Evolutionary conservation across 2,329 filamentous ascomycete species (phyloP).

Genomic region (Claviceps capensis): DNA sequence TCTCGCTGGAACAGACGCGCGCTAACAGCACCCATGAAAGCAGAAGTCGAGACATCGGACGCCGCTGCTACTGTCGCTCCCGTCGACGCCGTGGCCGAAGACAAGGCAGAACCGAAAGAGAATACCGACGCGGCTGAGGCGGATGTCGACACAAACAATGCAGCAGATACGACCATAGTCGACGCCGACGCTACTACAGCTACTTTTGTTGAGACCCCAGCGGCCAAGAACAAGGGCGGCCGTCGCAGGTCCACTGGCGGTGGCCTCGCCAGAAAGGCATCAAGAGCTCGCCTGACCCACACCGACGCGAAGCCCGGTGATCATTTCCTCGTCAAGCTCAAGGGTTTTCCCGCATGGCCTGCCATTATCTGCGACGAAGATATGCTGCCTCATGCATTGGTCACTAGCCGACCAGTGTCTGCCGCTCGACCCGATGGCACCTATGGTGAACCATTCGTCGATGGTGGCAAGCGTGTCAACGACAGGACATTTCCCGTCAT

Average conservation of each 20-base stretch:
- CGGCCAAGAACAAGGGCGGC: conserved; percentile 37
- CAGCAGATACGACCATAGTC: conserved; percentile 7
- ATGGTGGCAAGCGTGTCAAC: conserved; percentile 72
- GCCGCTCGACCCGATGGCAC: conserved; percentile 71
- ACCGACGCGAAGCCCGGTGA: conserved; percentile 80
- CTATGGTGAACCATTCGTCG: conserved; percentile 74
- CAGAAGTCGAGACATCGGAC: conserved; percentile 14
- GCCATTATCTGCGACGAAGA: conserved; percentile 87
- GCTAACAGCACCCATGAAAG: background rate
- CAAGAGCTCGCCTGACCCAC: conserved; percentile 55
- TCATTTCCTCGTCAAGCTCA: conserved; percentile 84
- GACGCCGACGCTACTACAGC: conserved; percentile 10
- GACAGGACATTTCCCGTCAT: conserved; percentile 89
- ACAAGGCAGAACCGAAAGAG: conserved; percentile 12
- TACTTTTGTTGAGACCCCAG: conserved; percentile 15
- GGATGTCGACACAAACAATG: conserved; percentile 42
- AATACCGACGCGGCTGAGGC: conserved; percentile 15
- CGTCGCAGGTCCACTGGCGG: conserved; percentile 63
- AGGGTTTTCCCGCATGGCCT: conserved; percentile 90
- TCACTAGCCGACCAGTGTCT: conserved; percentile 70
- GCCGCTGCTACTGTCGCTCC: conserved; percentile 15
- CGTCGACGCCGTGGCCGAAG: conserved; percentile 15
- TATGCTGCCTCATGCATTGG: conserved; percentile 72
- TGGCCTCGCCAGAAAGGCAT: conserved; percentile 76
- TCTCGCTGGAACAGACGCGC: background rate